These are phyloP conservation scores for Dothiorella sarmentorum DNA, from an alignment of 2,329 filamentous ascomycete genomes.

Conservation along the genomic window DNA sequence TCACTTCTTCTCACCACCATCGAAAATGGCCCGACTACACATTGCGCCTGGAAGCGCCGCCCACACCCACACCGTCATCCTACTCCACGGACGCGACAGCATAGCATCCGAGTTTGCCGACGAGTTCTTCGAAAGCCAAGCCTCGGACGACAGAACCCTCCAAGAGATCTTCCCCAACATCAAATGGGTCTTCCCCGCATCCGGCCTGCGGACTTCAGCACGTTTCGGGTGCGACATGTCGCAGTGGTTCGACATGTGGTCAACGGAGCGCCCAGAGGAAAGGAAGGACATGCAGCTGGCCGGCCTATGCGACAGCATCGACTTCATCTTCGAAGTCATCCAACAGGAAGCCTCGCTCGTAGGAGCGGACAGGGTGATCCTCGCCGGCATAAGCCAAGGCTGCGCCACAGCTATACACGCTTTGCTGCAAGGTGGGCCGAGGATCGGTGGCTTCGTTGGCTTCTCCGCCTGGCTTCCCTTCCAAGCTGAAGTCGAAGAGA, in stretches of 20 bases:
- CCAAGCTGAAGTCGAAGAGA: background rate
- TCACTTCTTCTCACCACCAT: no score
- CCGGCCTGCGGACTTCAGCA: constrained; percentile 23
- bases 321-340: constrained; percentile 23
- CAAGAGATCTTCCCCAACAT: constrained; percentile 31
- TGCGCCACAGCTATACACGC: constrained; percentile 22
- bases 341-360: constrained; percentile 23
- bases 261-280: constrained; percentile 28
- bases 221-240: constrained; percentile 29
- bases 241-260: constrained; percentile 41
- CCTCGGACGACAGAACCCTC: constrained; percentile 28
- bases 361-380: constrained; percentile 18
- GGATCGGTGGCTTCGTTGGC: constrained; percentile 22
- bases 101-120: constrained; percentile 34
- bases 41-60: background rate
- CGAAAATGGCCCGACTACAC: no score
- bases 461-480: constrained; percentile 22
- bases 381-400: constrained; percentile 23
- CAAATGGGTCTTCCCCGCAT: constrained; percentile 39
- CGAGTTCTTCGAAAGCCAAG: constrained; percentile 41
- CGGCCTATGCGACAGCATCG: constrained; percentile 25
- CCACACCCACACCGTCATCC: constrained; percentile 46
- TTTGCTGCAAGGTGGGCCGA: background rate
- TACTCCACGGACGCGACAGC: constrained; percentile 46
- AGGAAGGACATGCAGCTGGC: constrained; percentile 23